Base-by-base conservation (phyloP, 2,329 filamentous ascomycete genomes). In the Aspergillus phoenicis region DNA sequence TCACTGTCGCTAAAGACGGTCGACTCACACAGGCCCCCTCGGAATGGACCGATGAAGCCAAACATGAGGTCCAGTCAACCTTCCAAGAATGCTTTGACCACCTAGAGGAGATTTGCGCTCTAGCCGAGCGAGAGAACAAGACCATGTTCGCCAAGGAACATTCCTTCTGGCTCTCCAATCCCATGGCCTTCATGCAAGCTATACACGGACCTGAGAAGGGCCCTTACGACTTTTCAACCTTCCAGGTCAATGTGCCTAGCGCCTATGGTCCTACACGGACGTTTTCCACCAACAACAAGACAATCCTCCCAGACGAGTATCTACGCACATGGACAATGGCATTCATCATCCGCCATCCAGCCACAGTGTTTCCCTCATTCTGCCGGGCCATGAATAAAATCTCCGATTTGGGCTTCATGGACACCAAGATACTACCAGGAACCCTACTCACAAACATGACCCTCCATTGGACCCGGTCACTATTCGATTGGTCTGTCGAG, bases 61-160 rank as follows among this genome's bases (percentile, higher is more conserved):
- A 65, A 20, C 33, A 59, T 10, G 43, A 68, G n/a, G 60, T 72
- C 24, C 64, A 64, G 30, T 45, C 60, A 0, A 33, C 24, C 41
- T 74, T 69, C 62, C 74, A 76, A 57, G 17, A 48, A 8, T 70
- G 69, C 36, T 62, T 74, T 28, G 62, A 74, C 33, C 56, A 58
- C 0, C 57, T 78, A 4, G 68, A 76, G 47, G 62, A 68, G 15
- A 63, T 61, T 33, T 57, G 69, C 4, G 39, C 60, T 0, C 47
- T 56, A 2, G 74, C 75, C 2, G 57, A 67, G 39, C 48, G 58
- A 2, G 58, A 71, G 17, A 64, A 65, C 41, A 74, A 75, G 52
- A 65, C 66, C 24, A 62, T 73, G 13, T 75, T 77, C 53, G 65
- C 72, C 39, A 78, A 78, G 59, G 77, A 79, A 57, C 77, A 78